Evolutionary conservation across 2,329 filamentous ascomycete species (phyloP).

Genomic region (Chrysoporthe puriensis): DNA sequence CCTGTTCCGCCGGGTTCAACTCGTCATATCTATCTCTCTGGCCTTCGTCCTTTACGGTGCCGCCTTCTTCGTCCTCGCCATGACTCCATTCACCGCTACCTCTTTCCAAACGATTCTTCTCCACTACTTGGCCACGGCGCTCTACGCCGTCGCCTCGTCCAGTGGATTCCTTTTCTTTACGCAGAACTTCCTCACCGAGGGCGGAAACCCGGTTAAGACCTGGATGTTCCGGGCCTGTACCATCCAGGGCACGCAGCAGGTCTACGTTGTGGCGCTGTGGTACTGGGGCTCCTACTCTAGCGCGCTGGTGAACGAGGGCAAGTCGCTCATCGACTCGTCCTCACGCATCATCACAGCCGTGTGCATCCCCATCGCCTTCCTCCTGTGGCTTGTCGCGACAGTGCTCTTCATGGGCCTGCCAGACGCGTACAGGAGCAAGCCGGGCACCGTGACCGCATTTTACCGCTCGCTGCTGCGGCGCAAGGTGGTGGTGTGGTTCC

Average conservation of each 20-base stretch:
- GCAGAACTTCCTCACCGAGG: constrained; percentile 67
- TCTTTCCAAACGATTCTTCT: constrained; percentile 46
- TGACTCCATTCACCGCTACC: constrained; percentile 56
- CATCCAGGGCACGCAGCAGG: constrained; percentile 69
- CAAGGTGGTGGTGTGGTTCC: constrained; percentile 68
- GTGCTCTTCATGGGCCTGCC: constrained; percentile 62
- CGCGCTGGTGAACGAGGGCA: constrained; percentile 45
- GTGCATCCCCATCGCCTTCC: constrained; percentile 57
- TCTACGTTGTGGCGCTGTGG: constrained; percentile 68
- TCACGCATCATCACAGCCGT: constrained; percentile 44
- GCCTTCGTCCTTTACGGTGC: constrained; percentile 67
- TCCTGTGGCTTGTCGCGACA: constrained; percentile 59
- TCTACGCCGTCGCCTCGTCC: constrained; percentile 66
- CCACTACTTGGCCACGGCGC: constrained; percentile 62
- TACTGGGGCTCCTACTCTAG: constrained; percentile 61
- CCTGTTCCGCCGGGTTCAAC: constrained; percentile 60
- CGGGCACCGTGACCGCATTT: constrained; percentile 64
- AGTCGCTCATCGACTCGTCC: constrained; percentile 33
- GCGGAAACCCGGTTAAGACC: constrained; percentile 61
- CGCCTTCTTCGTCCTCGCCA: constrained; percentile 65
- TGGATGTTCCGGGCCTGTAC: constrained; percentile 72
- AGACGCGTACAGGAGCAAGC: constrained; percentile 64
- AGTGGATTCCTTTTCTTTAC: constrained; percentile 69
- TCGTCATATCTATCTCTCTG: constrained; percentile 59
- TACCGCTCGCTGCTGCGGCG: constrained; percentile 61